Evolutionary conservation across 371 early-diverging fungal genomes (phyloP).

Genomic region (Circinella minor): DNA sequence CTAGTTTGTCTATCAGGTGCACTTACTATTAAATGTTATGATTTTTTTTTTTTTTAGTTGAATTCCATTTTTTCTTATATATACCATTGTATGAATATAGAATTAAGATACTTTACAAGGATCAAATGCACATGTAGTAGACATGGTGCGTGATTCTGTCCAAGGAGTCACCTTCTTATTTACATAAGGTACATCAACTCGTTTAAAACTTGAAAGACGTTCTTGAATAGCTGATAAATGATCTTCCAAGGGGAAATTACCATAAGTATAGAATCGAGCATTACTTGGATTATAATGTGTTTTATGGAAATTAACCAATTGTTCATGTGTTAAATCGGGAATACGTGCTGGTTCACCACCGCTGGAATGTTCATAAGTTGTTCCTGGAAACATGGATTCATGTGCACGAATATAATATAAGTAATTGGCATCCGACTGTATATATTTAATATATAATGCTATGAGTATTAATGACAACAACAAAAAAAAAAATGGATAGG

Average conservation of each 20-base stretch:
- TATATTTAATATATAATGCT: background rate
- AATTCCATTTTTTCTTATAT: too few relatives aligned
- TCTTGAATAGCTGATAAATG: slow-evolving; percentile 74
- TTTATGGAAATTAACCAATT: slow-evolving; percentile 82
- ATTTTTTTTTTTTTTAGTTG: too few relatives aligned
- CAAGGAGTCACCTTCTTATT: slow-evolving; percentile 60
- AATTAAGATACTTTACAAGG: slow-evolving; percentile 35
- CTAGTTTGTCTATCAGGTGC: slow-evolving; percentile 82
- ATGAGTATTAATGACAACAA: too few relatives aligned
- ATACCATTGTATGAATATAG: too few relatives aligned
- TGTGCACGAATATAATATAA: slow-evolving; percentile 80
- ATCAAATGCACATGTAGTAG: slow-evolving; percentile 74
- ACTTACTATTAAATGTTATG: slow-evolving; percentile 53
- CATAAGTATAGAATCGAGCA: slow-evolving; percentile 89
- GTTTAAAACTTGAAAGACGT: slow-evolving; percentile 49
- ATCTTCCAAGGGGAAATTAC: slow-evolving; percentile 76
- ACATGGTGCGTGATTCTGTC: slow-evolving; percentile 51
- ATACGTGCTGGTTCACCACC: slow-evolving; percentile 94
- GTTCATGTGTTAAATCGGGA: slow-evolving; percentile 84
- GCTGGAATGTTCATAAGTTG: slow-evolving; percentile 81
- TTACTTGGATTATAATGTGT: slow-evolving; percentile 92
- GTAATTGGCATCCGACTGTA: slow-evolving; percentile 73
- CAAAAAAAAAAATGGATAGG: too few relatives aligned
- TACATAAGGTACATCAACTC: slow-evolving; percentile 45
- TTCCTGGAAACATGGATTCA: slow-evolving; percentile 83